These are phyloP conservation scores for Fusarium sp. DNA, from an alignment of 2,329 filamentous ascomycete genomes.

Conservation along the genomic window DNA sequence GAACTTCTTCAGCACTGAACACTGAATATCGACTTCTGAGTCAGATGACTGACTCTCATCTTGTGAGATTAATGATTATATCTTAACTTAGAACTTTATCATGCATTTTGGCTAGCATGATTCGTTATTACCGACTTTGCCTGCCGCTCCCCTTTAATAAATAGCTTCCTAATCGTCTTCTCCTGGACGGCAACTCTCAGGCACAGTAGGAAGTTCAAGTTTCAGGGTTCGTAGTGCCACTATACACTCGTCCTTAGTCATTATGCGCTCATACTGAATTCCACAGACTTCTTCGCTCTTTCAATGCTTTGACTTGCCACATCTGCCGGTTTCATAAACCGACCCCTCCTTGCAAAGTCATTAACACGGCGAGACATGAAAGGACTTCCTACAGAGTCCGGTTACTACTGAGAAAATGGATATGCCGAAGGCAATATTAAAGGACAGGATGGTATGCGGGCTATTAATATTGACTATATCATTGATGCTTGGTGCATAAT, in stretches of 20 bases:
- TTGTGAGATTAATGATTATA: too few species aligned
- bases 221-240: not conserved
- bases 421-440: not conserved
- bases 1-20: too few species aligned
- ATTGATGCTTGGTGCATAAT: not conserved
- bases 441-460: not conserved
- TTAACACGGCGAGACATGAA: not conserved
- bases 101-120: too few species aligned
- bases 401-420: not conserved
- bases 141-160: not conserved
- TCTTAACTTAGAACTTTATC: too few species aligned
- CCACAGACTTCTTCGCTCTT: not conserved
- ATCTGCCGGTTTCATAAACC: not conserved
- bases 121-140: too few species aligned
- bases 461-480: not conserved
- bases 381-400: not conserved
- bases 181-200: not conserved
- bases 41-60: not conserved
- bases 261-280: not conserved
- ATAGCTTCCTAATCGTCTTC: not conserved
- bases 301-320: not conserved
- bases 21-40: not conserved
- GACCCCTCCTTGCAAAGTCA: not conserved
- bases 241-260: not conserved
- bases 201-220: not conserved